Conservation (phyloP, 441 rosid species). For the Gossypium davidsonii region DNA sequence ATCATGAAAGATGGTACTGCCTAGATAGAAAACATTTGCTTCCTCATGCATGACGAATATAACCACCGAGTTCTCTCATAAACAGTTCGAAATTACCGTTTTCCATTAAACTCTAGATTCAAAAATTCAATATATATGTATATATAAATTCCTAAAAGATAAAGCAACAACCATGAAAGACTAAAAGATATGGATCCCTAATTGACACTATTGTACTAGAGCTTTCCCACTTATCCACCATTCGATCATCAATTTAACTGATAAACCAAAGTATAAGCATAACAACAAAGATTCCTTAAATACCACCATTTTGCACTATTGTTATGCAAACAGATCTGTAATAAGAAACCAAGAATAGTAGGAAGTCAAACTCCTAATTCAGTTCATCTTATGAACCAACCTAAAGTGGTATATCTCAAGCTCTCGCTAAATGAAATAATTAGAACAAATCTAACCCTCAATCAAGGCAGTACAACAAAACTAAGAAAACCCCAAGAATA, state of each 20-base stretch:
- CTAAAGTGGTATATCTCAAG: background rate
- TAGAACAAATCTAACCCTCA: background rate
- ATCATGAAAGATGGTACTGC: background rate
- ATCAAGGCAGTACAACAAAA: background rate
- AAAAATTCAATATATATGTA: background rate
- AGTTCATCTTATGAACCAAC: background rate
- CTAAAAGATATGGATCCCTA: background rate
- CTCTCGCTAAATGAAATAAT: background rate
- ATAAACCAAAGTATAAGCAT: background rate
- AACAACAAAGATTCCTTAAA: background rate
- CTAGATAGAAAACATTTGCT: background rate
- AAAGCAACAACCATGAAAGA: background rate
- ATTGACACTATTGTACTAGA: no score
- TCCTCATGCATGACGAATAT: background rate
- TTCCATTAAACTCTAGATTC: background rate
- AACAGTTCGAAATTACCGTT: background rate
- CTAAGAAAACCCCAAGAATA: background rate
- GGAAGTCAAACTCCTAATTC: background rate
- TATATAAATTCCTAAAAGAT: background rate
- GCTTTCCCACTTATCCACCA: background rate
- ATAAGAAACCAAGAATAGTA: background rate
- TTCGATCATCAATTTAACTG: background rate
- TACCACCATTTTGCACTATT: background rate
- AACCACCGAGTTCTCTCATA: background rate
- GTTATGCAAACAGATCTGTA: slow-evolving; percentile 5